Base-by-base conservation (phyloP, 176 grass and related monocot genomes). In the Dactylis glomerata region DNA sequence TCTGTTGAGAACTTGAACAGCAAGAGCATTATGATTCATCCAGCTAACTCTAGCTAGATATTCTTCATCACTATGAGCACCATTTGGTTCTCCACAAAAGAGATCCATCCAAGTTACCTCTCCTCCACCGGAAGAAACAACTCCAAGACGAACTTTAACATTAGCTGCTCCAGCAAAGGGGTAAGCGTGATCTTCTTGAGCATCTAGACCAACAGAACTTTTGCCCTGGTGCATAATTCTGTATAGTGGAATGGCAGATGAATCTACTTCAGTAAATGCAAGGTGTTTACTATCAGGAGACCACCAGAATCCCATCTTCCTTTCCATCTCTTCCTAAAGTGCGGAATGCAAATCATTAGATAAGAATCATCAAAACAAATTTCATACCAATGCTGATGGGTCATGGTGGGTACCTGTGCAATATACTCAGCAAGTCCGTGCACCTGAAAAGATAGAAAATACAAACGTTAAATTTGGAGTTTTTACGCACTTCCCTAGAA, bases 151-250 rank as follows among this genome's bases (percentile, higher is more conserved):
- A 51, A 99, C 92, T 86, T 90, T 96, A 55, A 89, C 93, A 88
- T 99, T 99, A 79, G 91, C 86, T 88, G 93, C 92, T 40, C 97
- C 97, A 49, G 97, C 85, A 86, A 99, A 99, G 46, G 97, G 97
- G 87, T 99, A 99, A 27, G 97, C 88, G 77, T 99, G 93, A 55
- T 96, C 93, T 91, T 99, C 97, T 86, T 99, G 92, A 85, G 97
- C 86, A 90, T 99, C 85, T 71, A 76, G 65, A 62, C 93, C 92
- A 72, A 92, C 91, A 88, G 24, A 94, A 81, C 26, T 86, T 92
- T 99, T 99, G 8, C 97, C 97, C 87, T 99, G 97, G 78, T 99
- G 97, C 97, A 94, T 96, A 81, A 99, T 99, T 92, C 93, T 95
- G 79, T 92, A 99, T 37, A 96, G 84, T 87, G 93, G 93, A 83